Conservation (phyloP, 495 filamentous ascomycete genomes). For the Neurospora sp. region DNA sequence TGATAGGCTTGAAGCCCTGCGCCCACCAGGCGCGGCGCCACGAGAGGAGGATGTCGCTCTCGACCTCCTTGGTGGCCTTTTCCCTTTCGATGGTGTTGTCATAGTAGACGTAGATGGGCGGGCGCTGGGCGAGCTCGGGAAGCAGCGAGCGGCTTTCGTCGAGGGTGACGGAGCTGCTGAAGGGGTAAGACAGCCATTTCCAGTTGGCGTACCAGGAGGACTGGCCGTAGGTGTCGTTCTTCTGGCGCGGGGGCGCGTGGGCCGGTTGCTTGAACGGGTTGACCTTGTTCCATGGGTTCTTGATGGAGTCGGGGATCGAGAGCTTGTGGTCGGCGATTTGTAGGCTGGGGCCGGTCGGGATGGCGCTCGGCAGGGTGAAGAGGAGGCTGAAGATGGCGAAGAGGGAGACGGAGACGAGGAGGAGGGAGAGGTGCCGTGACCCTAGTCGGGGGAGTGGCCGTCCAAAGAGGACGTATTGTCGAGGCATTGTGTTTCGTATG, state of each 20-base stretch:
- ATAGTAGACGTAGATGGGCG: constrained; percentile 89
- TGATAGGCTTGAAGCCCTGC: constrained; percentile 77
- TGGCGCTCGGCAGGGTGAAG: constrained; percentile 35
- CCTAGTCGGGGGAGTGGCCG: constrained; percentile 31
- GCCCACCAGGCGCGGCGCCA: constrained; percentile 96
- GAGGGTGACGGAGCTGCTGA: constrained; percentile 73
- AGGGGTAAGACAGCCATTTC: constrained; percentile 75
- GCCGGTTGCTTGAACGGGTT: constrained; percentile 56
- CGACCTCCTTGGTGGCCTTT: constrained; percentile 50
- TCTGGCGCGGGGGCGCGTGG: constrained; percentile 64
- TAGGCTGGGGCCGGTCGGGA: constrained; percentile 27
- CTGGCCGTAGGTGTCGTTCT: constrained; percentile 68
- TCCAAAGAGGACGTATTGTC: constrained; percentile 37
- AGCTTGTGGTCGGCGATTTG: constrained; percentile 28
- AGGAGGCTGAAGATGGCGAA: constrained; percentile 38
- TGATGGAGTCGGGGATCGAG: constrained; percentile 34
- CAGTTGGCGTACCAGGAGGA: constrained; percentile 79
- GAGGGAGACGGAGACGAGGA: constrained; percentile 32
- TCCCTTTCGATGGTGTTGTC: constrained; percentile 56
- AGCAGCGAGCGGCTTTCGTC: constrained; percentile 84
- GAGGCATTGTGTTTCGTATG: constrained; percentile 32
- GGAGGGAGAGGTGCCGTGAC: constrained; percentile 33
- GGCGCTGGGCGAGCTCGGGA: constrained; percentile 61
- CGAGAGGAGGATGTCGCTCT: constrained; percentile 68
- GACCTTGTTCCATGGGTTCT: constrained; percentile 32